Evolutionary conservation across 768 basidiomycete species (phyloP).

Genomic region (Pleurotus platypus): DNA sequence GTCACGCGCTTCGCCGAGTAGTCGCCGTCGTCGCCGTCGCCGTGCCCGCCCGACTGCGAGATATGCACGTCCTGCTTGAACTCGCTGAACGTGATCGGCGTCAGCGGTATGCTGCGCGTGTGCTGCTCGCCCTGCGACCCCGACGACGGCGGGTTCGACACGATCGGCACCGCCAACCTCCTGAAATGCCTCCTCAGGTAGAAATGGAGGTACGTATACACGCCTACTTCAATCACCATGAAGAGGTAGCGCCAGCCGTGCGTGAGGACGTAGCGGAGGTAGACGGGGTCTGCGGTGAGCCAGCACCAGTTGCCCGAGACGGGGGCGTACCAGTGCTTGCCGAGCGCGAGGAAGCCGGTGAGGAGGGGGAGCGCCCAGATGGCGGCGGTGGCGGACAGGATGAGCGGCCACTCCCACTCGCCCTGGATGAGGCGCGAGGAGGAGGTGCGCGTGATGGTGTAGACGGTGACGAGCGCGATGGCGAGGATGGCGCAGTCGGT

Average conservation of each 20-base stretch:
- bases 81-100: conserved; percentile 3
- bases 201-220: conserved; percentile 1
- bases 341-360: conserved; percentile 12
- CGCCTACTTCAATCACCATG: conserved; percentile 11
- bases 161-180: conserved; percentile 1
- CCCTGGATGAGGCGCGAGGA: not conserved
- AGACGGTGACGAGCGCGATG: conserved; percentile 14
- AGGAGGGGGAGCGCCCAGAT: not conserved
- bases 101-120: not conserved
- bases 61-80: not conserved
- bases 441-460: conserved; percentile 10
- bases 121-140: not conserved
- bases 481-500: conserved; percentile 14
- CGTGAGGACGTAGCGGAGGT: conserved; percentile 14
- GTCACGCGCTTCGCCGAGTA: not conserved
- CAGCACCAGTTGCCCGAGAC: conserved; percentile 16
- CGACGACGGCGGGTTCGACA: conserved; percentile 3
- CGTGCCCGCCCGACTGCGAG: not conserved
- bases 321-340: conserved; percentile 12
- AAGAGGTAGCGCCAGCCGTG: conserved; percentile 16
- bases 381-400: not conserved
- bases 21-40: not conserved
- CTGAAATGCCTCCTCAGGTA: conserved; percentile 1
- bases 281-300: conserved; percentile 10
- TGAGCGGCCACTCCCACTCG: conserved; percentile 4